Base-by-base conservation (phyloP, 352 stramenopile species). In the Globisporangium paroecandrum region DNA sequence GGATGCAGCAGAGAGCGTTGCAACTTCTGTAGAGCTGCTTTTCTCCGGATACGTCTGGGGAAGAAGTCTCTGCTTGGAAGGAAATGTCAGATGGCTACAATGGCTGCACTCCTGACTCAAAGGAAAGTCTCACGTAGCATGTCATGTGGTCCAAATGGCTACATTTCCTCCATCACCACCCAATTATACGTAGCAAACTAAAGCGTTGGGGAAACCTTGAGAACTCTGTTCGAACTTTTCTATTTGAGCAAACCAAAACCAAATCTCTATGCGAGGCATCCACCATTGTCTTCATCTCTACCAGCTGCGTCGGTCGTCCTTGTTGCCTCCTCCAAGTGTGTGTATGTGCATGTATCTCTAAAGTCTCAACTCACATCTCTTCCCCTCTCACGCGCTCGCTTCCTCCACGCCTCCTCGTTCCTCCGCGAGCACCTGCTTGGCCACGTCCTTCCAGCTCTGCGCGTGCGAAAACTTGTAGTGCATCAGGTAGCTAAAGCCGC, bases 381-480 rank as follows among this genome's bases (percentile, higher is more conserved):
- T 41, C 34, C 36, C 15, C 18, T 24, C 25, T n/a, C 51, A 57
- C 1, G 13, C 54, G 6, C 25, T 38, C 4, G 3, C 25, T 63
- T 20, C 15, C 20, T 47, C 41, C 41, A 47, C 41, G 41, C 15
- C 41, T 6, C 15, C 51, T 0, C 47, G 73, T 43, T 85, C 77
- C 41, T 91, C 85, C 13, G 66, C 66, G 18, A 96, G 71, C 34
- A 90, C 79, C 32, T 86, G 81, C 69, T 85, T 74, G 22, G 86
- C 87, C 7, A 94, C 62, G 3, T 70, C 71, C 53, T 87, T 80
- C 89, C 89, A 96, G 73, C 87, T 93, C 65, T 93, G 73, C 6
- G 89, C 84, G 69, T 93, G 84, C 15, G 89, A 96, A 68, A 93
- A 92, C 66, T 91, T 89, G 77, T 94, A 95, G 69, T 93, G 85